Base-by-base conservation (phyloP, 345 rosid species). In the Carallia pectinifolia region DNA sequence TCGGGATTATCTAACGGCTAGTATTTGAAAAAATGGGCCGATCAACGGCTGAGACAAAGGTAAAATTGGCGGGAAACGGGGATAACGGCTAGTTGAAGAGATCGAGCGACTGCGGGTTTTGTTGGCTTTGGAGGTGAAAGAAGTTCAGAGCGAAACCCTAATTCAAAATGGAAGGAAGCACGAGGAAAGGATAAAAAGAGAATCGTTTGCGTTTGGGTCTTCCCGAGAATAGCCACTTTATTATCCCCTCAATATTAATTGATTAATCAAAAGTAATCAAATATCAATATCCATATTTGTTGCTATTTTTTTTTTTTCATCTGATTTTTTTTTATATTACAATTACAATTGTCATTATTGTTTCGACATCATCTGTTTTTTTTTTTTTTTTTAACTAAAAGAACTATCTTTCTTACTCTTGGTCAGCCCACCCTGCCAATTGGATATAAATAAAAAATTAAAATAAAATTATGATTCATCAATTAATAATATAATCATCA, bases 1-100 rank as follows among this genome's bases (percentile, higher is more conserved):
- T 6, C 58, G 71, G 60, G 19, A 65, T 74, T 84, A 85, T 89
- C 88, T 70, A 82, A 83, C 79, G 84, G 87, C 71, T 74, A 66
- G 70, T 53, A 71, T 81, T 86, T 79, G 74, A 85, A 55, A 78
- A 80, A 19, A 39, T 0, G 58, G 60, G 36, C 3, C 3, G 54
- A 58, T 34, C 62, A 84, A 78, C 74, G 86, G 81, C 39, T 59
- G 33, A 40, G 64, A 66, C 16, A 44, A 47, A 34, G 81, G 7
- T 19, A 23, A 84, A 83, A 79, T n/a, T 81, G 95, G 96, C 92
- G 92, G 95, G 96, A 92, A 88, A 74, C 7, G 65, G 8, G 9
- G 7, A 34, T 54, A 86, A 81, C 89, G 88, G 85, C 82, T 86
- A 83, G 83, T 75, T 7, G 53, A 30, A 19, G 67, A 69, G 85